Base-by-base conservation (phyloP, 805 yeast species). In the Wickerhamomyces silvicola region DNA sequence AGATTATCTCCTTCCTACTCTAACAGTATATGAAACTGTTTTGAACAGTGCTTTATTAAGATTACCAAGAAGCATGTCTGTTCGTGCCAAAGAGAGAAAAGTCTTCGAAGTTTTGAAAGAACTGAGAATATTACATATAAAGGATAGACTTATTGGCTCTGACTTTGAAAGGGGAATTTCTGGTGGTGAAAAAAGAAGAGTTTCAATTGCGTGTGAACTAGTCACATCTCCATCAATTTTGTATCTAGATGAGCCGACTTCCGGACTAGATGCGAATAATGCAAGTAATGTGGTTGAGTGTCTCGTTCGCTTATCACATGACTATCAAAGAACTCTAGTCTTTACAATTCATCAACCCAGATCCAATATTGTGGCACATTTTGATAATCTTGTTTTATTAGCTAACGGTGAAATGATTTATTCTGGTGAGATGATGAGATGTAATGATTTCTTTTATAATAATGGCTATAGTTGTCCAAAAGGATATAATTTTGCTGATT, bases 331-430 rank as follows among this genome's bases (percentile, higher is more conserved):
- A 52, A 90, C 98, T 0, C 77, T 92, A 30, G 75, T 92, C 2
- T 81, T 92, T 54, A 86, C 98, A 0, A 92, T 92, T 43, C 98
- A 92, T 60, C 98, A 92, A 54, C 98, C 98, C 9, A 71, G 98
- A 50, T 84, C 96, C 36, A 92, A 92, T 51, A 90, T 92, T 54
- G 97, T 92, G 21, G 79, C 95, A 1, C 60, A 85, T 36, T 92
- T 92, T 57, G 96, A 90, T 52, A 79, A 80, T 46, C 68, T 92
- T 30, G 57, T 90, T 2, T 62, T 92, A 30, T 65, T 92, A 32
- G 81, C 95, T 17, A 81, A 81, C 41, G 97, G 98, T 38, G 77
- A 78, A 42, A 62, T 86, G 54, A 80, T 88, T 3, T 92, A 82
- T 52, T 84, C 95, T 0, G 98, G 98, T 12, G 77, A 75, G n/a